Base-by-base conservation (phyloP, 2,329 filamentous ascomycete genomes). In the Trematosphaeria pertusa region DNA sequence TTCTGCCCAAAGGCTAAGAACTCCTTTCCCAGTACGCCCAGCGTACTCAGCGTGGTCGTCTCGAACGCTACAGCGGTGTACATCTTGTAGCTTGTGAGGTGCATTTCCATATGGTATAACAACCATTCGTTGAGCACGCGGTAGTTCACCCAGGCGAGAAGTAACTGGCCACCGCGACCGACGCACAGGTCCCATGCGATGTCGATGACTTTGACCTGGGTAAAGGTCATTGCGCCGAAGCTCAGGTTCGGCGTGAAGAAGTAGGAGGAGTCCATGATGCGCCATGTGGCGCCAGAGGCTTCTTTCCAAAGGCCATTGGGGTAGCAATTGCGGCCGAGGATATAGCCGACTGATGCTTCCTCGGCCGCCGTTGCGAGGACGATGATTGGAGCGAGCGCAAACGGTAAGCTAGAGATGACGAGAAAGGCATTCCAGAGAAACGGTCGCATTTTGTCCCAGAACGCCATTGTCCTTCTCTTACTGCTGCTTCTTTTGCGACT, bases 181-280 rank as follows among this genome's bases (percentile, higher is more conserved):
- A 73, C 41, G 2, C 65, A 32, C n/a, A 73, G 56, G 50, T 74
- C 70, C 70, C 71, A 73, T 8, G 61, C 48, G 15, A 72, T 59
- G 36, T 73, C 70, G 22, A 74, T 65, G 14, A 72, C 54, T 34
- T 73, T 73, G 37, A 65, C 72, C 32, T 64, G 56, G 2, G 67
- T 65, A 39, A 73, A 73, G 0, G 62, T 62, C 49, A 69, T 65
- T 3, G 43, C 33, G n/a, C 65, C 69, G 18, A 68, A 67, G 20
- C 54, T 57, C 1, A 68, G 47, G 19, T 69, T 67, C 2, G 64
- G 66, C 19, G 62, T 68, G 47, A 69, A 67, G 42, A 69, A 67
- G 43, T 69, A 69, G 0, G 54, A 58, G 4, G 61, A 66, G 37
- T 69, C 66, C 65, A 70, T 70, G 19, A 70, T 70, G 20, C 59